A percentile compares a stretch with the other conserved stretches of the same genome.
phyloP scores from a whole-genome alignment of 208 protist genomes.

The Leishmania arabica region DNA sequence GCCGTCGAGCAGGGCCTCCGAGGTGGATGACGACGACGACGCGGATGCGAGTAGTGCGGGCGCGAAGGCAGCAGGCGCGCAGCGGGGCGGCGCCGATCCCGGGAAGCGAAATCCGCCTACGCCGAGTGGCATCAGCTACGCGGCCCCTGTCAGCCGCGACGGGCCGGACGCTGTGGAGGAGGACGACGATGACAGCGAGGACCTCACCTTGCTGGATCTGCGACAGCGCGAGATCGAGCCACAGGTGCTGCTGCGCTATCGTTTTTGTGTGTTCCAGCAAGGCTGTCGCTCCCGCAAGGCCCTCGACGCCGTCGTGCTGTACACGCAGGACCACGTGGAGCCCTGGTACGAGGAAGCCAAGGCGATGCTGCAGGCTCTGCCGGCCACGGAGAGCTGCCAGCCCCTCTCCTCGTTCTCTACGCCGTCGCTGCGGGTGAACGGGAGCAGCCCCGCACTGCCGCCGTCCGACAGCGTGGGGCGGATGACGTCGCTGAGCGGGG shows the following conservation, averaged over 20 bases:
- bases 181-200: not conserved
- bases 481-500: constrained; percentile 3
- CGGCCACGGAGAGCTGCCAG: constrained; percentile 4
- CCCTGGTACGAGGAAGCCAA: constrained; percentile 28
- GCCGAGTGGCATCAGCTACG: not conserved
- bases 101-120: not conserved
- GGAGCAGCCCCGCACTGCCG: constrained; percentile 17
- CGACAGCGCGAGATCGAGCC: constrained; percentile 36
- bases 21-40: constrained; percentile 11
- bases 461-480: constrained; percentile 5
- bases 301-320: constrained; percentile 28
- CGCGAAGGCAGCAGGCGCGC: not conserved
- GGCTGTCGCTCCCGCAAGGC: constrained; percentile 29
- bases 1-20: constrained; percentile 18
- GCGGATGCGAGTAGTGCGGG: not conserved
- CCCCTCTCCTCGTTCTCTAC: constrained; percentile 17
- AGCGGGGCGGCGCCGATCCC: not conserved
- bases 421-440: constrained; percentile 13
- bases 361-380: constrained; percentile 32
- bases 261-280: constrained; percentile 32
- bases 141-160: not conserved
- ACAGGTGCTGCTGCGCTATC: constrained; percentile 36
- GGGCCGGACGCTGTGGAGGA: not conserved
- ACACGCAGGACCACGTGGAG: constrained; percentile 24
- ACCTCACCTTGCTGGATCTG: constrained; percentile 18